Evolutionary conservation across 2,329 filamentous ascomycete genomes (phyloP), one percentile per base, ranked within the genome.

Genomic region (Penicillium decumbens): DNA sequence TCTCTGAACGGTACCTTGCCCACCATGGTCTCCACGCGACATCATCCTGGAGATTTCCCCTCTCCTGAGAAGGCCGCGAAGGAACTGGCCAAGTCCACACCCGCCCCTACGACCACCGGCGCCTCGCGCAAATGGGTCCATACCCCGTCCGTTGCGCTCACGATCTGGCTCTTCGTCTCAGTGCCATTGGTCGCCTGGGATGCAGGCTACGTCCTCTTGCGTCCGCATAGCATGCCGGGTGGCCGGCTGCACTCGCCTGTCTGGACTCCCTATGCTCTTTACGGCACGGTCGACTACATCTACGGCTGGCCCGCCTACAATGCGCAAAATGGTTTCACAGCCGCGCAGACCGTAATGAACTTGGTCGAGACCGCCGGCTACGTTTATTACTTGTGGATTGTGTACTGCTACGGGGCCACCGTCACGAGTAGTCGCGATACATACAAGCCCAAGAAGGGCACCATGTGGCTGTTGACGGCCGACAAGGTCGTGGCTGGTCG

Each of bases 171-270:
- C 24, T 70, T 78, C 50, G 56, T 92, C 53, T 90, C 87, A 18
- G 72, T 93, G 13, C 88, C 88, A 1, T 78, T 95, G 52, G 88
- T 95, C 42, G 64, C 81, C 43, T 95, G 90, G 90, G 90, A 95
- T 72, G 81, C 80, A 27, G 75, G 76, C 50, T 95, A 95, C 73
- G 82, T 95, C 33, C 75, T 95, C 41, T 74, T 88, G 46, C 87
- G 90, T 18, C 90, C 90, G 27, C 81, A 85, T 69, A 87, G 83
- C 49, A 93, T 95, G 87, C 82, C 84, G 0, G 88, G 88, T 58
- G 89, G 89, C 13, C 72, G 70, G 41, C 74, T 86, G 45, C 88
- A 95, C 73, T 78, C 73, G 59, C 87, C 87, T 1, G 61, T 95
- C 37, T 95, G 82, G 80, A 74, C 72, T 27, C 89, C 88, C 0